Evolutionary conservation across 441 rosid genomes (phyloP).

Genomic region (Jatropha multifida): DNA sequence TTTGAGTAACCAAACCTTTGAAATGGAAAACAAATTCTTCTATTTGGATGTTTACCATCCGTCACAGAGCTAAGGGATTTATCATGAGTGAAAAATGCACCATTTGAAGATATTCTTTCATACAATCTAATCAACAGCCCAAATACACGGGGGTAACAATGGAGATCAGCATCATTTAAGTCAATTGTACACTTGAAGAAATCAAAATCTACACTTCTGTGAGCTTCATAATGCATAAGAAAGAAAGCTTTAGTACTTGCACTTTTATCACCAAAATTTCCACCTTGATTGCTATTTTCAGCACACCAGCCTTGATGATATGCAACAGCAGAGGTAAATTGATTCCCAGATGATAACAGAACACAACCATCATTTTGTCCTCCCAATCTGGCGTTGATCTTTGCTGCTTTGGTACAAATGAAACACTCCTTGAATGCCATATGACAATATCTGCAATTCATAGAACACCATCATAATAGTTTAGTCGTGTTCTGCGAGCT

Average conservation of each 20-base stretch:
- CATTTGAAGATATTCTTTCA: constrained; percentile 49
- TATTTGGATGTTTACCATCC: constrained; percentile 33
- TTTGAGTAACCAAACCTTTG: constrained; percentile 82
- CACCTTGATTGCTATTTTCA: constrained; percentile 29
- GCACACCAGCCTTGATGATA: constrained; percentile 37
- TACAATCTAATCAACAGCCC: constrained; percentile 56
- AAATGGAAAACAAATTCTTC: constrained; percentile 44
- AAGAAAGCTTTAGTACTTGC: constrained; percentile 46
- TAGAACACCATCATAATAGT: background rate
- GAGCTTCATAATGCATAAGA: constrained; percentile 57
- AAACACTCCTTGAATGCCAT: constrained; percentile 51
- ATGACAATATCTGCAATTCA: constrained; percentile 59
- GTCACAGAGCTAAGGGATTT: constrained; percentile 27
- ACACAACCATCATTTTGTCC: constrained; percentile 43
- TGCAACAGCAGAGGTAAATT: constrained; percentile 34
- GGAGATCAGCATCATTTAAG: constrained; percentile 74
- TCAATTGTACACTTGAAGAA: constrained; percentile 42
- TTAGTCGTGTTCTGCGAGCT: background rate
- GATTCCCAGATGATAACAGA: constrained; percentile 57
- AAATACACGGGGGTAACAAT: constrained; percentile 73
- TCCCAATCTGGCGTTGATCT: constrained; percentile 44
- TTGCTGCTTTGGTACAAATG: constrained; percentile 47
- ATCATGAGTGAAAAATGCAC: constrained; percentile 30
- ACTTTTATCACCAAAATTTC: constrained; percentile 24
- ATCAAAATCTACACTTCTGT: constrained; percentile 32